phyloP scores from a whole-genome alignment of 1,284 basidiomycete species.

The Fomes fomentarius region DNA sequence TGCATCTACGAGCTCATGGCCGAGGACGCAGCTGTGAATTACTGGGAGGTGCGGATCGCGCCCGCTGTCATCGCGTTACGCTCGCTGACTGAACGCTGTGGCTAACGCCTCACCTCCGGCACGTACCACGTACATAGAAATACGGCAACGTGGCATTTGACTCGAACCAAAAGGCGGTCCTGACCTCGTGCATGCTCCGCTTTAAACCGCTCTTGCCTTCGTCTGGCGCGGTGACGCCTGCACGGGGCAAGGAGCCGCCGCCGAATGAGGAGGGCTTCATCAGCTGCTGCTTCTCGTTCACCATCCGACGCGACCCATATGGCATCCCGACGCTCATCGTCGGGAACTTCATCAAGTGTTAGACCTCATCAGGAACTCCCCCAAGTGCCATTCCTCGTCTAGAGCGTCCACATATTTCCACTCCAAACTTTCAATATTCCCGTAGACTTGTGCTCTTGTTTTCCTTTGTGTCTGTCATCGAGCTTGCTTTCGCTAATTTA shows the following conservation, averaged over 20 bases:
- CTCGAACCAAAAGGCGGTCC: slow-evolving; percentile 84
- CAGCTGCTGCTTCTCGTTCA: slow-evolving; percentile 95
- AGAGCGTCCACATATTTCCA: too few relatives aligned
- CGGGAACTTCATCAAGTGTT: slow-evolving; percentile 79
- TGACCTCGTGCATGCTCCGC: slow-evolving; percentile 91
- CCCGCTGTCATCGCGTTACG: neutral
- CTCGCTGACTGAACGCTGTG: neutral
- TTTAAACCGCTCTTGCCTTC: slow-evolving; percentile 63
- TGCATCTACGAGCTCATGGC: slow-evolving; percentile 99
- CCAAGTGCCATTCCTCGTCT: slow-evolving; percentile 49
- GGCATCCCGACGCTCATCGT: slow-evolving; percentile 94
- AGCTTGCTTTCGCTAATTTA: slow-evolving; percentile 6
- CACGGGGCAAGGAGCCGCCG: slow-evolving; percentile 30
- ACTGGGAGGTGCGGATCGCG: slow-evolving; percentile 95
- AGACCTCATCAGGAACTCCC: slow-evolving; percentile 64
- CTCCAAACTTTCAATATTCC: too few relatives aligned
- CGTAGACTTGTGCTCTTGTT: neutral
- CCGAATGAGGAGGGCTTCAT: slow-evolving; percentile 73
- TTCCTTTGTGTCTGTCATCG: neutral
- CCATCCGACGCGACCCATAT: slow-evolving; percentile 89
- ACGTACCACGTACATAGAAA: too few relatives aligned
- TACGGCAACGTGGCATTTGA: slow-evolving; percentile 96
- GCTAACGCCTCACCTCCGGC: neutral
- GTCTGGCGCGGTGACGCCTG: slow-evolving; percentile 32
- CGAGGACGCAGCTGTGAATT: slow-evolving; percentile 95